phyloP scores from a whole-genome alignment of 2,329 filamentous ascomycete genomes.

The Exophiala bonariae region DNA sequence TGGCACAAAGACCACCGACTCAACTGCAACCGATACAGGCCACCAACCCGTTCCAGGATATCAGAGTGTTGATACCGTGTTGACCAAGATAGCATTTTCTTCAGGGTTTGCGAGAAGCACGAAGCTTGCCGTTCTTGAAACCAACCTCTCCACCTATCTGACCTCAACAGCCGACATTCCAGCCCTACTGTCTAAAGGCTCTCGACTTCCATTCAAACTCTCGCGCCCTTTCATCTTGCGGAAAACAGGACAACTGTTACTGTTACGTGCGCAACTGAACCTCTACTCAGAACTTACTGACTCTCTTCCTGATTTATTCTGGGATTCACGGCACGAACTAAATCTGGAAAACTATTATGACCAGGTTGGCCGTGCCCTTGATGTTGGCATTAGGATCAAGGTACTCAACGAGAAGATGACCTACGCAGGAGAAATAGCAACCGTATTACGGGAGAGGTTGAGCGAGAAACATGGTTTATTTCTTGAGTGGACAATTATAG shows the following conservation, averaged over 20 bases:
- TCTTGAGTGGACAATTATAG: constrained; percentile 94
- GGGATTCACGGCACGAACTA: constrained; percentile 86
- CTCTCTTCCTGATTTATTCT: constrained; percentile 92
- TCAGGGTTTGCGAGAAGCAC: constrained; percentile 90
- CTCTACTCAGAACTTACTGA: constrained; percentile 97
- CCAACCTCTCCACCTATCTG: constrained; percentile 78
- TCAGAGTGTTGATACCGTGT: constrained; percentile 58
- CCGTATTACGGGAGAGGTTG: constrained; percentile 79
- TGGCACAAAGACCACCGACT: constrained; percentile 63
- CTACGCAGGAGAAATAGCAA: constrained; percentile 93
- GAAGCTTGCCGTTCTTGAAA: constrained; percentile 89
- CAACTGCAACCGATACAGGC: constrained; percentile 7
- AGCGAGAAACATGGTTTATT: constrained; percentile 87
- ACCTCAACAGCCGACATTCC: constrained; percentile 82
- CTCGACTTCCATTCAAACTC: constrained; percentile 59
- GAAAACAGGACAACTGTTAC: constrained; percentile 89
- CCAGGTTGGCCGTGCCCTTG: constrained; percentile 83
- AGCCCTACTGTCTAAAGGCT: constrained; percentile 69
- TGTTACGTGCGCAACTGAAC: constrained; percentile 87
- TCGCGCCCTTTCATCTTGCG: constrained; percentile 75
- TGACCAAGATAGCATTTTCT: constrained; percentile 95
- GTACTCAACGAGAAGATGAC: constrained; percentile 96
- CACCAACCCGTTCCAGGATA: constrained; percentile 28
- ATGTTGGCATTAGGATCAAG: constrained; percentile 88
- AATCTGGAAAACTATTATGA: constrained; percentile 94